Base-by-base conservation (phyloP, 1,139 yeast genomes). In the Candida sp. region DNA sequence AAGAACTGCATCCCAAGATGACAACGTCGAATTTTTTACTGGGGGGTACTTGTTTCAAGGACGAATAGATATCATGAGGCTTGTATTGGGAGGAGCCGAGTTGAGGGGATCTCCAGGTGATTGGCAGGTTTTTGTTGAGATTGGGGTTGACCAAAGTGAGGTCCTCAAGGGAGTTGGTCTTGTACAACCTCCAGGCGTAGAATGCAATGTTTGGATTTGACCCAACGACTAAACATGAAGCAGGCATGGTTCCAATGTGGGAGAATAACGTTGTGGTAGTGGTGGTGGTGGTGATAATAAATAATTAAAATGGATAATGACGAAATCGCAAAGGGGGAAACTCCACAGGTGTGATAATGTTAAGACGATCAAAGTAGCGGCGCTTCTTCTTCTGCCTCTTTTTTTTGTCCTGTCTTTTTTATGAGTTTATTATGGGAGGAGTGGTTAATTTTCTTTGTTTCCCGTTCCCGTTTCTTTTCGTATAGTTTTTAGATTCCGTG, bases 151-250 rank as follows among this genome's bases (percentile, higher is more conserved):
- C 71, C 12, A 76, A 57, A 2, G 81, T 65, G 12, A 79, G 62
- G 33, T 70, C 71, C 49, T 65, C 61, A 38, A 38, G 42, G 3
- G 72, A 62, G 28, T 68, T 68, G 1, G 81, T 70, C 52, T 71
- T 69, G 47, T 66, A 72, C 49, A 79, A 61, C 48, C 82, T 65
- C 84, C 84, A 81, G 40, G 74, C 78, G 61, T 81, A 80, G 59
- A 80, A 80, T 27, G 77, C 73, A 28, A 80, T 62, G 58, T 80
- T 78, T 17, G 84, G 81, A 59, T 78, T 80, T 32, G 71, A 62
- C 31, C 85, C 84, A 58, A 80, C 76, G 66, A 58, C 31, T 49
- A 48, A 32, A 37, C 33, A 37, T n/a, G 40, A 30, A 6, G 43
- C 27, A 30, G 44, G 39, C 47, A 47, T 46, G 25, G 22, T 32